A percentile compares a stretch with the other conserved stretches of the same genome.
phyloP scores from a whole-genome alignment of 1,139 yeast genomes.

The Suhomyces guaymorum region DNA sequence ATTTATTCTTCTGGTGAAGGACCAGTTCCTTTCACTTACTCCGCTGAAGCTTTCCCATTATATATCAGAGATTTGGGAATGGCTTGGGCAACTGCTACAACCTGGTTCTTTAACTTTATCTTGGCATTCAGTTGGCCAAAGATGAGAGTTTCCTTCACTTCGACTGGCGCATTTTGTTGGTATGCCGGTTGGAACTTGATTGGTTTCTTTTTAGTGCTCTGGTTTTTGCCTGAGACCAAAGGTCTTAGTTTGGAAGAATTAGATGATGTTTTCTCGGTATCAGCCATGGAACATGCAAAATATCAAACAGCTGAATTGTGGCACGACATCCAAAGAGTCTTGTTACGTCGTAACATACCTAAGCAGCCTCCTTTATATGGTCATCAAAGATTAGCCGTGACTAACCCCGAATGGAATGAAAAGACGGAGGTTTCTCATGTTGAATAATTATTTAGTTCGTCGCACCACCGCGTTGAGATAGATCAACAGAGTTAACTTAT shows the following conservation, averaged over 20 bases:
- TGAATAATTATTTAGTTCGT: constrained; percentile 23
- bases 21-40: constrained; percentile 86
- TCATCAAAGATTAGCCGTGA: constrained; percentile 56
- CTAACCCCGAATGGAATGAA: constrained; percentile 61
- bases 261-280: constrained; percentile 67
- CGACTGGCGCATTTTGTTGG: constrained; percentile 87
- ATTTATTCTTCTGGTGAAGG: constrained; percentile 87
- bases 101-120: constrained; percentile 84
- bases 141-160: constrained; percentile 60
- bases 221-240: constrained; percentile 71
- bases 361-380: constrained; percentile 57
- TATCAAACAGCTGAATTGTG: constrained; percentile 52
- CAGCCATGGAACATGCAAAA: constrained; percentile 52
- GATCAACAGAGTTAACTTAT: too few relatives aligned
- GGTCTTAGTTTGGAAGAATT: constrained; percentile 69
- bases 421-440: constrained; percentile 54
- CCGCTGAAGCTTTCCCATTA: constrained; percentile 85
- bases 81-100: constrained; percentile 82
- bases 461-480: not conserved
- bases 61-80: constrained; percentile 85
- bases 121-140: constrained; percentile 85
- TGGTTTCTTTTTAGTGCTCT: constrained; percentile 68
- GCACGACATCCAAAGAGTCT: constrained; percentile 44
- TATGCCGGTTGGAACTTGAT: constrained; percentile 85
- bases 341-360: constrained; percentile 43